These are phyloP conservation scores for Termitomyces sp. DNA, from an alignment of 768 basidiomycete genomes.

Conservation along the genomic window DNA sequence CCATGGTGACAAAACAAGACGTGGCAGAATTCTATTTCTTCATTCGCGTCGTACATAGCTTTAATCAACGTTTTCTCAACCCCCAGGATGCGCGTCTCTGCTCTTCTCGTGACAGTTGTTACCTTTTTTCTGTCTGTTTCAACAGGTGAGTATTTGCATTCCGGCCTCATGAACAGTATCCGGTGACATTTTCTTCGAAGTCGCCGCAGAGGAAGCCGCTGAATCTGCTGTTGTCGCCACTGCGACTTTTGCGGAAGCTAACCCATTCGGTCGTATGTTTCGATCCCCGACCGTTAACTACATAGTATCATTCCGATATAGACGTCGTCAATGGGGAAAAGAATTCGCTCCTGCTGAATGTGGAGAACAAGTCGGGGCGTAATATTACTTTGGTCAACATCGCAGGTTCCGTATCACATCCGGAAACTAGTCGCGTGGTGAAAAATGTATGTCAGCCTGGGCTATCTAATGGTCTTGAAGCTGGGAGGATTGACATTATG, in stretches of 20 bases:
- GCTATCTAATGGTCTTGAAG: neutral
- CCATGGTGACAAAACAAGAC: too few relatives aligned
- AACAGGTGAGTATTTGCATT: conserved; percentile 13
- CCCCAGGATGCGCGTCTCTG: conserved; percentile 16
- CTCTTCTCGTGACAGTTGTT: conserved; percentile 10
- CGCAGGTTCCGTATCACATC: conserved; percentile 63
- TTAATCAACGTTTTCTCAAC: neutral
- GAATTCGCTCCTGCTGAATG: conserved; percentile 55
- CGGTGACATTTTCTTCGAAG: conserved; percentile 9
- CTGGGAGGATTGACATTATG: neutral
- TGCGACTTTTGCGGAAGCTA: conserved; percentile 64
- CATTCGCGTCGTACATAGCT: neutral
- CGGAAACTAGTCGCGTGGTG: conserved; percentile 55
- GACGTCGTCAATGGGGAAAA: conserved; percentile 83
- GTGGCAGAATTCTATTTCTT: too few relatives aligned
- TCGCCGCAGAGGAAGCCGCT: conserved; percentile 23
- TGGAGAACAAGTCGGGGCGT: conserved; percentile 73
- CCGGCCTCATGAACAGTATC: conserved; percentile 1
- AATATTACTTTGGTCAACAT: conserved; percentile 65
- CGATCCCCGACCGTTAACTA: conserved; percentile 1
- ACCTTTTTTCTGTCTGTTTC: conserved; percentile 13
- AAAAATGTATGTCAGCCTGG: conserved; percentile 53
- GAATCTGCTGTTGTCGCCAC: conserved; percentile 51
- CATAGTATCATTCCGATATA: conserved; percentile 25
- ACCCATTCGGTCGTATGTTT: conserved; percentile 71